phyloP scores from a whole-genome alignment of 345 rosid species.

The Orychophragmus violaceus region DNA sequence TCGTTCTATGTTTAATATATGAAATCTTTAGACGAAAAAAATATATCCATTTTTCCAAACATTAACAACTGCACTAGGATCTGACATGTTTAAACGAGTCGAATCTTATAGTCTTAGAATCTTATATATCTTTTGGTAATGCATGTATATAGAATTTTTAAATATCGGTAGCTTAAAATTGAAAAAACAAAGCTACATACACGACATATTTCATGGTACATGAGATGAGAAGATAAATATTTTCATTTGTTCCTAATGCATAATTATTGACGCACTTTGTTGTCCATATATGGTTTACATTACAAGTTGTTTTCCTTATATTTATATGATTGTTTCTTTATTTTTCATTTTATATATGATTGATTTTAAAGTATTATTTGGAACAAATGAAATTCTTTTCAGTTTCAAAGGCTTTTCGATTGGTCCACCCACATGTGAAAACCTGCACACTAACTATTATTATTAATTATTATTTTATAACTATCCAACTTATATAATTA shows the following conservation, averaged over 20 bases:
- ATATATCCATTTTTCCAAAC: not conserved
- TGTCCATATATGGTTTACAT: conserved; percentile 1
- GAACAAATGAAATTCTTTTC: not conserved
- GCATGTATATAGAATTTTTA: not conserved
- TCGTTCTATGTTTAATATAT: too few relatives aligned
- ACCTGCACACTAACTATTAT: conserved; percentile 9
- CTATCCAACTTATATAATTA: conserved; percentile 18
- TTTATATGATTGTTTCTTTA: not conserved
- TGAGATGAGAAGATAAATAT: not conserved
- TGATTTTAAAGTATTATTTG: not conserved
- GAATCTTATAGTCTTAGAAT: not conserved
- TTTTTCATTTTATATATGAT: too few relatives aligned
- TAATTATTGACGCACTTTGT: conserved; percentile 7
- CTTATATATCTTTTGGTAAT: not conserved
- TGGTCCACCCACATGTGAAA: conserved; percentile 33
- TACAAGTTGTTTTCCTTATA: not conserved
- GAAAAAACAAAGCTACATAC: not conserved
- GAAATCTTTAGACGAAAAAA: too few relatives aligned
- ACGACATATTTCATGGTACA: not conserved
- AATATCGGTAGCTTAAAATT: not conserved
- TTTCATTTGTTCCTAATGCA: not conserved
- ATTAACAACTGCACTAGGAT: not conserved
- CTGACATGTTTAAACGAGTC: conserved; percentile 4
- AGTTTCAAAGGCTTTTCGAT: conserved; percentile 18
- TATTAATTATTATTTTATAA: not conserved